Conservation (phyloP, 768 basidiomycete genomes). For the Obba rivulosa region DNA sequence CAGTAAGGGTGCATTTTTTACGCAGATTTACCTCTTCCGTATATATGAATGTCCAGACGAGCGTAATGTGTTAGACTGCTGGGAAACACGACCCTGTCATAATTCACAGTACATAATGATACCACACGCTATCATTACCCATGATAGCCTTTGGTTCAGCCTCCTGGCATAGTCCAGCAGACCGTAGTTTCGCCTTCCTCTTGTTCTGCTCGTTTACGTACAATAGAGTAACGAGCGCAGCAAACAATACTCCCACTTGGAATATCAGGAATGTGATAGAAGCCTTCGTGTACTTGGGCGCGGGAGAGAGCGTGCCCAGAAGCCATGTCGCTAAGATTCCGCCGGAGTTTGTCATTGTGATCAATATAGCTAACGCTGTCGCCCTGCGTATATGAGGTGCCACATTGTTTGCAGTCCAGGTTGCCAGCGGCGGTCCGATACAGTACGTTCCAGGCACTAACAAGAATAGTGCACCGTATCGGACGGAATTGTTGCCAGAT, state of each 20-base stretch:
- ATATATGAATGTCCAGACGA: no score
- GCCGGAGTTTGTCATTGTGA: conserved; percentile 53
- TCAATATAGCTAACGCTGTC: conserved; percentile 51
- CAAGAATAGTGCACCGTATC: conserved; percentile 55
- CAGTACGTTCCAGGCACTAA: conserved; percentile 48
- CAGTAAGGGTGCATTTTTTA: no score
- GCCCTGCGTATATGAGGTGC: conserved; percentile 52
- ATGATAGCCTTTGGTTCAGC: not conserved
- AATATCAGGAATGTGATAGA: conserved; percentile 31
- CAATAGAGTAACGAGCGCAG: not conserved
- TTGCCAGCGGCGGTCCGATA: conserved; percentile 46
- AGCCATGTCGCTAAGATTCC: conserved; percentile 62
- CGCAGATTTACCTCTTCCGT: no score
- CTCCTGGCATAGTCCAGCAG: not conserved
- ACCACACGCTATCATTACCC: conserved; percentile 8
- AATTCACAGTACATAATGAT: conserved; percentile 6
- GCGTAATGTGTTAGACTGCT: no score
- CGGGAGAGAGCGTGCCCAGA: conserved; percentile 42
- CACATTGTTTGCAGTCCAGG: conserved; percentile 62
- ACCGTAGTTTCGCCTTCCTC: conserved; percentile 4
- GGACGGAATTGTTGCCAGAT: conserved; percentile 33
- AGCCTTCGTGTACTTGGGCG: conserved; percentile 45
- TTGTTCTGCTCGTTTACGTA: conserved; percentile 2
- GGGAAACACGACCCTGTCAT: no score
- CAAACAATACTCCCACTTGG: conserved; percentile 31